phyloP scores from a whole-genome alignment of 116 monocot genomes.

The Trichopus zeylanicus region DNA sequence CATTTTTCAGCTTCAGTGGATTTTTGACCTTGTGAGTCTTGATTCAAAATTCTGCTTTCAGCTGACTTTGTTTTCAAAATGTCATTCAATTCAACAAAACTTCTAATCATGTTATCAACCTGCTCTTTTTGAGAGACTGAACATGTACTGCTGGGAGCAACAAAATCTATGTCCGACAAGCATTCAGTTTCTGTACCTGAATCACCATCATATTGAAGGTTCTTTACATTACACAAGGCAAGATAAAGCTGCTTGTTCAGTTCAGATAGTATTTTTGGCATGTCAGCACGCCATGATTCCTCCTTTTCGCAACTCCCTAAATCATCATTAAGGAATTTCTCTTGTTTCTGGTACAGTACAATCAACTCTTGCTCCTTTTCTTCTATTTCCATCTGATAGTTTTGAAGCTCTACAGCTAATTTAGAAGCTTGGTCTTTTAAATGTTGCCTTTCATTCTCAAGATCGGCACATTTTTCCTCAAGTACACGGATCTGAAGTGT shows the following conservation, averaged over 20 bases:
- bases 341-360: conserved; percentile 31
- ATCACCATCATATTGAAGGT: conserved; percentile 2
- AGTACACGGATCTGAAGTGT: conserved; percentile 28
- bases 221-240: conserved; percentile 12
- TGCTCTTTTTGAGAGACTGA: conserved; percentile 11
- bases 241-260: conserved; percentile 25
- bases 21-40: neutral
- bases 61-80: conserved; percentile 18
- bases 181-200: neutral
- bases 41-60: conserved; percentile 9
- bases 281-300: conserved; percentile 9
- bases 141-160: too few relatives aligned
- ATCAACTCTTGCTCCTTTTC: conserved; percentile 32
- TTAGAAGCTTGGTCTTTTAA: conserved; percentile 52
- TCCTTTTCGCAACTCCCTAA: neutral
- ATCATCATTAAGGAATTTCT: conserved; percentile 3
- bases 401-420: conserved; percentile 37
- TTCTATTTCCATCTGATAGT: conserved; percentile 35
- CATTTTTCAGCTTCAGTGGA: conserved; percentile 1
- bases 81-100: conserved; percentile 23
- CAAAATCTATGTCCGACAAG: neutral
- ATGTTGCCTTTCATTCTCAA: conserved; percentile 59
- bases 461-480: conserved; percentile 57
- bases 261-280: conserved; percentile 12
- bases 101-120: conserved; percentile 13